Evolutionary conservation across 345 rosid species (phyloP), one percentile per base, ranked within the genome.

Genomic region (Ceriops zippeliana): DNA sequence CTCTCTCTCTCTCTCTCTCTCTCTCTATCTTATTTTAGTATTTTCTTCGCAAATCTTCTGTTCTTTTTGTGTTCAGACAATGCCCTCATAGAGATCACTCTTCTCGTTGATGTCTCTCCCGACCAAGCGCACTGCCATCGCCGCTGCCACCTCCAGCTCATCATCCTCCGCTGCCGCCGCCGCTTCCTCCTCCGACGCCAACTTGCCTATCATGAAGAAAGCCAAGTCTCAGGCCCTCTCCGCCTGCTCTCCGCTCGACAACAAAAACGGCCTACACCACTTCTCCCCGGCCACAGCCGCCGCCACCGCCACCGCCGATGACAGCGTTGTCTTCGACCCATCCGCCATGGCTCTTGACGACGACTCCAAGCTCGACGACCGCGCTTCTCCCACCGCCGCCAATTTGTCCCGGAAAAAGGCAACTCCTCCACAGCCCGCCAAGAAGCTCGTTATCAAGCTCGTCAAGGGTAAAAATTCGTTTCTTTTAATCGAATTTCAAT

Each of bases 361-460:
- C 60, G 92, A 83, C 73, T 75, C 80, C 65, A 81, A 80, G 72
- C 83, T 84, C 72, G 81, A 81, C 63, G 85, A 83, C 26, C 19
- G 63, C 52, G 32, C 64, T 54, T 74, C 72, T 5, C 79, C 80
- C 19, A 78, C 83, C 64, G 82, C 91, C 42, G 92, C 93, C 17
- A 91, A 91, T 80, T 82, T 91, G 70, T 82, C 96, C 35, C 89
- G 97, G 37, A 91, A 91, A 82, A 91, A 91, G 59, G 93, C 97
- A 70, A 87, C 84, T 7, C 96, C 80, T 1, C 96, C 96, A 6
- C 96, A 89, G 73, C 97, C 96, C 31, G 71, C 93, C n/a, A 91
- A 89, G 84, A 91, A 87, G 78, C 67, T 95, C 51, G 96, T 92
- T 31, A 95, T 95, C 77, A 95, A 90, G 86, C 86, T 91, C 62